Evolutionary conservation across 2,329 filamentous ascomycete species (phyloP).

Genomic region (Pyrenophora teres): DNA sequence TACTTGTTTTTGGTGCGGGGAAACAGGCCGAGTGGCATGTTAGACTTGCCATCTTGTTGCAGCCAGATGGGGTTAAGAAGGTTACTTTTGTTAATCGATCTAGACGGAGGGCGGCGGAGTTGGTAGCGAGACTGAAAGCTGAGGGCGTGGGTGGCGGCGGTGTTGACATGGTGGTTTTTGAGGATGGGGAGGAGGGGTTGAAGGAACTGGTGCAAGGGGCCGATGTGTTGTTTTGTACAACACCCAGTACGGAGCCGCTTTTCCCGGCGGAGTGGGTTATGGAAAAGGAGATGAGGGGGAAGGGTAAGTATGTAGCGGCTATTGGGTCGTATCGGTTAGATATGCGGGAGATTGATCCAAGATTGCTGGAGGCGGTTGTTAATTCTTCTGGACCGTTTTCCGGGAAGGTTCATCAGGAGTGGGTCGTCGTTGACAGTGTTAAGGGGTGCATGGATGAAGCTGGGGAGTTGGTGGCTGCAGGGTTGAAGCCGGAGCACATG

Average conservation of each 20-base stretch:
- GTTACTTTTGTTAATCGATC: constrained; percentile 36
- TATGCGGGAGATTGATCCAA: constrained; percentile 57
- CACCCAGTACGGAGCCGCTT: constrained; percentile 52
- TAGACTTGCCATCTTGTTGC: constrained; percentile 50
- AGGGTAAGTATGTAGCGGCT: constrained; percentile 30
- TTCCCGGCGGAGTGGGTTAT: constrained; percentile 48
- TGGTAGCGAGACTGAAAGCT: constrained; percentile 13
- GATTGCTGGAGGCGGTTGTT: constrained; percentile 41
- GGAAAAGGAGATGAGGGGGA: constrained; percentile 4
- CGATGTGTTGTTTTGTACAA: constrained; percentile 57
- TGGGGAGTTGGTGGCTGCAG: constrained; percentile 53
- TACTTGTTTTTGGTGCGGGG: constrained; percentile 57
- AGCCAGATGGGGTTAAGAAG: constrained; percentile 35
- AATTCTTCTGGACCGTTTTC: constrained; percentile 2
- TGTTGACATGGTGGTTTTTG: not conserved
- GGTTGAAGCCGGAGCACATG: constrained; percentile 29
- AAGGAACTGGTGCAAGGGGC: constrained; percentile 13
- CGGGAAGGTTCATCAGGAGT: constrained; percentile 3
- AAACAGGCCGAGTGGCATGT: constrained; percentile 58
- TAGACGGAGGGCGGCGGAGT: constrained; percentile 9
- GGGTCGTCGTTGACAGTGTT: constrained; percentile 33
- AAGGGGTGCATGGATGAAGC: constrained; percentile 54
- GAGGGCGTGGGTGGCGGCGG: not conserved
- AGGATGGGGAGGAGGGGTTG: not conserved
- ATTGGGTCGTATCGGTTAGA: constrained; percentile 41